Percentiles rank a stretch among this genome's conserved stretches.
phyloP scores from a whole-genome alignment of 129 eudicot genomes.

The Escallonia herrerae region DNA sequence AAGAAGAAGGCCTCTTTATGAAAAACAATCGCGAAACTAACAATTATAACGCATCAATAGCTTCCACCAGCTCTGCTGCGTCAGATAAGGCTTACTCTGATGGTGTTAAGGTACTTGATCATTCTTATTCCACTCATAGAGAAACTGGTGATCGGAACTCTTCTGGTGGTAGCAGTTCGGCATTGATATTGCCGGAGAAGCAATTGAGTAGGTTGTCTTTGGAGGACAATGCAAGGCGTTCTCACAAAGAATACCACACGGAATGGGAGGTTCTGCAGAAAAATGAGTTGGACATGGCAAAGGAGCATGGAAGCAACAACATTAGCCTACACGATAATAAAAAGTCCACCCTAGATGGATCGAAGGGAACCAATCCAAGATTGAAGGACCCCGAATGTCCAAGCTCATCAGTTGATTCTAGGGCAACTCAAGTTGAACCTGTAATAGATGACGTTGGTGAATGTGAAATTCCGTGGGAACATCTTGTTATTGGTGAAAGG shows the following conservation, averaged over 20 bases:
- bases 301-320: slow-evolving; percentile 16
- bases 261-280: slow-evolving; percentile 19
- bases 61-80: slow-evolving; percentile 44
- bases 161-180: slow-evolving; percentile 25
- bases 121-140: slow-evolving; percentile 13
- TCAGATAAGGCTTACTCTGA: slow-evolving; percentile 26
- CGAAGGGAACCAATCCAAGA: slow-evolving; percentile 22
- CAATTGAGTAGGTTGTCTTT: slow-evolving; percentile 33
- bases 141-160: slow-evolving; percentile 22
- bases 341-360: slow-evolving; percentile 24
- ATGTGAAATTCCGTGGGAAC: slow-evolving; percentile 98
- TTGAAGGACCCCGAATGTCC: slow-evolving; percentile 37
- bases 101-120: slow-evolving; percentile 23
- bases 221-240: slow-evolving; percentile 22
- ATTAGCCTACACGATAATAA: slow-evolving; percentile 24
- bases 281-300: slow-evolving; percentile 26
- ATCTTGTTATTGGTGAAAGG: slow-evolving; percentile 90
- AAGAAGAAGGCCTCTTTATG: slow-evolving; percentile 32
- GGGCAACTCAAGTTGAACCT: slow-evolving; percentile 25
- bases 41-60: slow-evolving; percentile 25
- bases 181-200: slow-evolving; percentile 38
- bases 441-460: slow-evolving; percentile 75
- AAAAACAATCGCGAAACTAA: slow-evolving; percentile 32
- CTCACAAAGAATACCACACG: slow-evolving; percentile 8
- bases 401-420: slow-evolving; percentile 24